Base-by-base conservation (phyloP, 257 asterid species). In the Echium plantagineum region DNA sequence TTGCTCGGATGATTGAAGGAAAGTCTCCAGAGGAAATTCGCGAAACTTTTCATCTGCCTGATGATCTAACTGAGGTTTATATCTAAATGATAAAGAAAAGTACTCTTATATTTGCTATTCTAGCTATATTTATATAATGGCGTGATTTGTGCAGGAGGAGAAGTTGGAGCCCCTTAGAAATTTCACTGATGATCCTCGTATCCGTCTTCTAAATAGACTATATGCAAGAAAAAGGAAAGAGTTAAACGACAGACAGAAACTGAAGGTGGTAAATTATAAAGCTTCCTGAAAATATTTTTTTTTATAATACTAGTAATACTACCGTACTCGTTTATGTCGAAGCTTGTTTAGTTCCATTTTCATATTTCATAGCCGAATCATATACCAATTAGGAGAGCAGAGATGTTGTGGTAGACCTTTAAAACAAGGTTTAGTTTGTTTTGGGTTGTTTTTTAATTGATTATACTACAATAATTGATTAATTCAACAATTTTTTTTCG, bases 1-100 rank as follows among this genome's bases (percentile, higher is more conserved):
- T 77, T 48, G 82, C 82, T 61, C 74, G 82, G 57, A 71, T 77
- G 67, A 77, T 77, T 58, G 82, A 77, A 73, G 82, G 82, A 21
- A 77, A 77, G 70, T 66, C 77, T 61, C 82, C 82, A 1, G 82
- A 73, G 63, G 82, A 77, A 69, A 73, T 73, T 26, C 78, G 82
- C 28, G 82, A 77, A 70, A 73, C 79, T 24, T 77, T 77, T 60
- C 73, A 77, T 61, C 60, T 77, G 54, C 82, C 82, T 28, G 82
- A 77, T 70, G 82, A 77, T 63, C 70, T 77, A n/a, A 77, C 82
- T 57, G 82, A 77, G 82, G 82, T 77, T 63, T 24, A 20, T 58
- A 54, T 17, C 57, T 59, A 57, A 28, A 28, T 2, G 32, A 28
- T 28, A 28, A 42, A 42, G 49, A 42, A 42, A 58, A 57, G 4